Conservation (phyloP, 768 basidiomycete genomes). For the Pleurotus tuoliensis region DNA sequence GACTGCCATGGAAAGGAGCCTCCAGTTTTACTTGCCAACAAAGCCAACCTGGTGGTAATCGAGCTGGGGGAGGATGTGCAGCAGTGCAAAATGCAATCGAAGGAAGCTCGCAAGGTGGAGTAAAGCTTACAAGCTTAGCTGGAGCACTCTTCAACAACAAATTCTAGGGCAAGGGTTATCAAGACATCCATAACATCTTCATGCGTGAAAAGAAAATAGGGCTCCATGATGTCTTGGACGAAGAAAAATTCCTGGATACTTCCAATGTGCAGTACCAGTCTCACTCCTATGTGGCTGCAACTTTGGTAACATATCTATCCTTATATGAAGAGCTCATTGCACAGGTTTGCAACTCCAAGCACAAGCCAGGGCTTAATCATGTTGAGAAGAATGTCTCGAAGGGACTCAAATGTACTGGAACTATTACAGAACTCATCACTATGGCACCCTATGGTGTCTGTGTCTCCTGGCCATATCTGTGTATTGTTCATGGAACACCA, state of each 20-base stretch:
- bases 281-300: slow-evolving; percentile 22
- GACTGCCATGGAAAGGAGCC: slow-evolving; percentile 9
- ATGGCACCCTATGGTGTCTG: slow-evolving; percentile 20
- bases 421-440: slow-evolving; percentile 23
- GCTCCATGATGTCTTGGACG: slow-evolving; percentile 16
- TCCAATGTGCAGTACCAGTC: slow-evolving; percentile 32
- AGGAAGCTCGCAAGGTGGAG: slow-evolving; percentile 17
- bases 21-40: slow-evolving; percentile 26
- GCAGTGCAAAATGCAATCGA: slow-evolving; percentile 14
- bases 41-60: slow-evolving; percentile 20
- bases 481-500: slow-evolving; percentile 14
- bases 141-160: slow-evolving; percentile 30
- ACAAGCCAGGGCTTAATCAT: slow-evolving; percentile 22
- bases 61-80: neutral
- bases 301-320: slow-evolving; percentile 19
- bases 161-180: slow-evolving; percentile 31
- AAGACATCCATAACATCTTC: slow-evolving; percentile 21
- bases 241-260: slow-evolving; percentile 29
- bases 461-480: slow-evolving; percentile 23
- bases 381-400: slow-evolving; percentile 29
- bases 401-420: slow-evolving; percentile 19
- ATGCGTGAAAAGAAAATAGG: slow-evolving; percentile 15
- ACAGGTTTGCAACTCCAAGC: slow-evolving; percentile 25
- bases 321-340: slow-evolving; percentile 23
- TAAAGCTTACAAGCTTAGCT: slow-evolving; percentile 20